phyloP scores from a whole-genome alignment of 192 early-diverging fungal genomes.

The Oehlia diaphana region DNA sequence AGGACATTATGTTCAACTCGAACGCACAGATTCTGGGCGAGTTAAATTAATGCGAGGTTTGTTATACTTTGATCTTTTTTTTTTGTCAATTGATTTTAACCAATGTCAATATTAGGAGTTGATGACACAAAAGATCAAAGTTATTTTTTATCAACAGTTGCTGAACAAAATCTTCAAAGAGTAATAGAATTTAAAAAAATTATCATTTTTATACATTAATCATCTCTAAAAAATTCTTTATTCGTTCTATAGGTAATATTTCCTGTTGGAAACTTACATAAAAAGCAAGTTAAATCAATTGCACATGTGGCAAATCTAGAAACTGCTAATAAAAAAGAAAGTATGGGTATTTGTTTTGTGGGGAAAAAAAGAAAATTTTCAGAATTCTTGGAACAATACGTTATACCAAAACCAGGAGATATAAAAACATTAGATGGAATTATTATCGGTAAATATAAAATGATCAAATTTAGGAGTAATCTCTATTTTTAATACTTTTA shows the following conservation, averaged over 20 bases:
- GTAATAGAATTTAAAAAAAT: not conserved
- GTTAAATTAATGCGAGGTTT: constrained; percentile 45
- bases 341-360: constrained; percentile 97
- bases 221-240: not conserved
- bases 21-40: constrained; percentile 15
- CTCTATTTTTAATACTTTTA: constrained; percentile 9
- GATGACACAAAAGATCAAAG: constrained; percentile 91
- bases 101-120: not conserved
- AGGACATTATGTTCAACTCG: constrained; percentile 58
- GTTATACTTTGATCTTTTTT: not conserved
- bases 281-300: constrained; percentile 71
- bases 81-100: not conserved
- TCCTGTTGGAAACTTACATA: constrained; percentile 76
- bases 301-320: constrained; percentile 58
- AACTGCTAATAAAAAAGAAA: constrained; percentile 73
- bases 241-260: constrained; percentile 61
- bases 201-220: not conserved
- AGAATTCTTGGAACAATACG: constrained; percentile 65
- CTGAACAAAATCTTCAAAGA: constrained; percentile 42
- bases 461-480: constrained; percentile 32
- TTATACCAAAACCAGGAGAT: constrained; percentile 28
- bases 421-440: constrained; percentile 31
- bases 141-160: constrained; percentile 82
- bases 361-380: constrained; percentile 77
- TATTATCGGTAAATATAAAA: constrained; percentile 33